Base-by-base conservation (phyloP, 257 asterid genomes). In the Cynanchum wilfordii region DNA sequence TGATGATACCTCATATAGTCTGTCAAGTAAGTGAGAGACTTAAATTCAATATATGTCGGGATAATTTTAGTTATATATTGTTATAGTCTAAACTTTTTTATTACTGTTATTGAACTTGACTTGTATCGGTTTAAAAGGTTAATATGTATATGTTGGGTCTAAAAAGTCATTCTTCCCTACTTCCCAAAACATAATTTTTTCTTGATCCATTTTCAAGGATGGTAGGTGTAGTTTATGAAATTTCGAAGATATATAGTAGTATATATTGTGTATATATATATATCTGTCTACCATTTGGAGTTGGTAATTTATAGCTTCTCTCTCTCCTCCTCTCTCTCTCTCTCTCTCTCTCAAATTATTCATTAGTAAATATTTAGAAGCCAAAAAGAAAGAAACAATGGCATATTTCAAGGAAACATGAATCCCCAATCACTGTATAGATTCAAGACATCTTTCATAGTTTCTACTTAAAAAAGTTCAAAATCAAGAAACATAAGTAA, bases 401-500 rank as follows among this genome's bases (percentile, higher is more conserved):
- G 25, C 64, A 47, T 16, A 50, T 64, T 50, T 36, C 44, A 50
- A 25, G 55, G 67, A 49, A 40, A 22, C 55, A 22, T 30, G 55
- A 56, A 13, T 30, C 38, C 16, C 66, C 42, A 5, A 52, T 55
- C 6, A 52, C 52, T 45, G 20, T 15, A 44, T 19, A 58, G 67
- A 63, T 16, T 38, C 2, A 44, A 45, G 30, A 27, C 59, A 72
- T 4, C 58, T 33, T 72, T 45, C 68, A 58, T 44, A 42, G 51
- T 59, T 72, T 72, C 58, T 65, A 69, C 59, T 44, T 44, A 63
- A 19, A 64, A 19, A 64, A 7, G 10, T 36, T 64, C 27, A 19
- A 36, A 64, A 64, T 63, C 27, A 64, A 33, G 5, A 33, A 63
- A 60, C 9, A 60, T 47, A 12, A 49, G 19, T 12, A 12, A 15